Evolutionary conservation across 164 flowering plant genomes (phyloP), one percentile per base, ranked within the genome.

Genomic region (Berberis vulgaris): DNA sequence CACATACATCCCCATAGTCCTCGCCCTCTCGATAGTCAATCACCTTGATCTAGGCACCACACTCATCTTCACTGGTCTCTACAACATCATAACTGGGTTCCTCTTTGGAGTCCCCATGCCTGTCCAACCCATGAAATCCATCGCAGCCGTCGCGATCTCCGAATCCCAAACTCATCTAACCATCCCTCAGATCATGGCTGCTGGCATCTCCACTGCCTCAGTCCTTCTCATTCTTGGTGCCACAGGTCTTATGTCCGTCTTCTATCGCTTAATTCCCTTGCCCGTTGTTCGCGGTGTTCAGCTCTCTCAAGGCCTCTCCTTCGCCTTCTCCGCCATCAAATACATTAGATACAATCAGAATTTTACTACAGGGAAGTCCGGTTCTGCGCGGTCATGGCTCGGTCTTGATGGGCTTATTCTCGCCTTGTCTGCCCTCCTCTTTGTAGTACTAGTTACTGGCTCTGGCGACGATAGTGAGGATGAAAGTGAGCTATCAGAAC

Each of bases 281-380:
- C 60, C 60, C 11, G 60, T 57, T 57, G 60, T 57, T 57, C 60
- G 60, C 2, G 60, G 60, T 57, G 60, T 57, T 57, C 60, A 57
- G 44, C 44, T 57, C 7, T 57, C 60, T 2, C 60, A 57, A 6
- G 60, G 60, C 10, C 11, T 57, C 1, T 6, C 43, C 2, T 57
- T 57, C 9, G 60, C 60, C 7, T 57, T 57, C 44, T 3, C 60
- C 3, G 60, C 60, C 6, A 57, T 57, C 11, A 57, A 57, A 42
- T 57, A 57, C 41, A 41, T 57, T 40, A 2, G 60, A 41, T 57
- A 57, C 41, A 12, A 57, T 57, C 60, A 57, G 60, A 57, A 57
- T 41, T 57, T 57, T 57, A 44, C 60, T 40, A 57, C 60, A 8
- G 60, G 60, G 5, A 57, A 57, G 41, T 13, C 60, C 6, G 60